Evolutionary conservation across 2,329 filamentous ascomycete genomes (phyloP).

Genomic region (Cercospora nicotianae): DNA sequence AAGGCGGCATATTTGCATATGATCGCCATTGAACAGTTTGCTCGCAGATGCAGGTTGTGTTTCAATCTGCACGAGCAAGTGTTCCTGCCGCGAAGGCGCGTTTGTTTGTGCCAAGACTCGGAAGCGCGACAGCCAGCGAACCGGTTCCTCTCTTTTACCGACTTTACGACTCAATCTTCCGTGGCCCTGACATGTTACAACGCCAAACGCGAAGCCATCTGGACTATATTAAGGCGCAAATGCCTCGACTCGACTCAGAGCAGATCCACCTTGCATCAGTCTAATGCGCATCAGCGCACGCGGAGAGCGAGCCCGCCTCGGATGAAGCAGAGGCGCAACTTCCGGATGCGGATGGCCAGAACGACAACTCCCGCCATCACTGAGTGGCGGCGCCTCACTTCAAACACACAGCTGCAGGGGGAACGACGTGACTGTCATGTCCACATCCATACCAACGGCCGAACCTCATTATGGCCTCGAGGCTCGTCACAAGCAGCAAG

Average conservation of each 20-base stretch:
- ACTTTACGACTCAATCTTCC: background rate
- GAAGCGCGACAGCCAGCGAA: background rate
- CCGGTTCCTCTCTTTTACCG: background rate
- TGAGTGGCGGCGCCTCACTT: background rate
- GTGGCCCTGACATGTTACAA: background rate
- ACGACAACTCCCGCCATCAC: background rate
- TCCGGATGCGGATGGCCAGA: background rate
- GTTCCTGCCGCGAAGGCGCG: conserved; percentile 4
- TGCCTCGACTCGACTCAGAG: background rate
- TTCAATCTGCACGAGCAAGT: background rate
- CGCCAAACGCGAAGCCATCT: background rate
- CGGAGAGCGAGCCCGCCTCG: background rate
- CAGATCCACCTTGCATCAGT: background rate
- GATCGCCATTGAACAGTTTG: background rate
- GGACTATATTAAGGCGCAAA: background rate
- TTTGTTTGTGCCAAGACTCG: conserved; percentile 8
- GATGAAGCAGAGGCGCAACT: background rate
- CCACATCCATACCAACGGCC: background rate
- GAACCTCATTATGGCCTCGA: background rate
- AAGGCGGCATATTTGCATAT: conserved; percentile 3
- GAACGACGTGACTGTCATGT: background rate
- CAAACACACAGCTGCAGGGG: background rate
- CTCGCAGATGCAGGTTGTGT: background rate
- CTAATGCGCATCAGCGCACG: background rate
- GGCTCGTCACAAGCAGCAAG: background rate